Percentiles rank a stretch among this genome's conserved stretches.
Evolutionary conservation across 139 green algal species (phyloP).

Genomic region (Haematococcus lacustris): DNA sequence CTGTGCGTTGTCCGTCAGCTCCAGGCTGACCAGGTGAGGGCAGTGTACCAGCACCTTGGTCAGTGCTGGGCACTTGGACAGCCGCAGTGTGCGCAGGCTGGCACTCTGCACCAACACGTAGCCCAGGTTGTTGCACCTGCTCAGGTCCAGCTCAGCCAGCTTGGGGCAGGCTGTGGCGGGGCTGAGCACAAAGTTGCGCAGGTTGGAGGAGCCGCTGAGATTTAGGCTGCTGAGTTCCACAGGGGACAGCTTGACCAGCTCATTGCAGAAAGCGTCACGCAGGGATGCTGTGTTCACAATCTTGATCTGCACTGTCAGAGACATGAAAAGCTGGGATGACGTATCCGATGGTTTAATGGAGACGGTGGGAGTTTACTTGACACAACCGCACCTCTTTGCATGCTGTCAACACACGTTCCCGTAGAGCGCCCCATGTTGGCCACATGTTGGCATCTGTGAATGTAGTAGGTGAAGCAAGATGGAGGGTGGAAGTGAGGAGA

Average conservation of each 20-base stretch:
- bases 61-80: slow-evolving; percentile 42
- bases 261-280: slow-evolving; percentile 60
- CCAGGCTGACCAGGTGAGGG: slow-evolving; percentile 45
- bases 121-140: slow-evolving; percentile 40
- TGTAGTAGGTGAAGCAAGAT: slow-evolving; percentile 1
- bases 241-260: slow-evolving; percentile 71
- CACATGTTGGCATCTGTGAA: slow-evolving; percentile 64
- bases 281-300: slow-evolving; percentile 53
- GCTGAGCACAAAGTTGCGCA: slow-evolving; percentile 58
- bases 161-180: slow-evolving; percentile 56
- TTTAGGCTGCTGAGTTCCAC: slow-evolving; percentile 47
- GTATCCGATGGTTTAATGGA: too few relatives aligned
- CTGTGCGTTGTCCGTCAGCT: too few relatives aligned
- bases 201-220: slow-evolving; percentile 47
- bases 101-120: slow-evolving; percentile 63
- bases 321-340: too few relatives aligned
- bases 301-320: slow-evolving; percentile 34
- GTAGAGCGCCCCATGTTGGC: slow-evolving; percentile 69
- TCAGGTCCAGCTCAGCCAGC: slow-evolving; percentile 49
- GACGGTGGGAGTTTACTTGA: too few relatives aligned
- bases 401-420: slow-evolving; percentile 59
- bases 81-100: slow-evolving; percentile 39
- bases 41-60: slow-evolving; percentile 74
- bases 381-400: slow-evolving; percentile 53
- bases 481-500: not conserved